Evolutionary conservation across 2,329 filamentous ascomycete species (phyloP).

Genomic region (Nemania abortiva): DNA sequence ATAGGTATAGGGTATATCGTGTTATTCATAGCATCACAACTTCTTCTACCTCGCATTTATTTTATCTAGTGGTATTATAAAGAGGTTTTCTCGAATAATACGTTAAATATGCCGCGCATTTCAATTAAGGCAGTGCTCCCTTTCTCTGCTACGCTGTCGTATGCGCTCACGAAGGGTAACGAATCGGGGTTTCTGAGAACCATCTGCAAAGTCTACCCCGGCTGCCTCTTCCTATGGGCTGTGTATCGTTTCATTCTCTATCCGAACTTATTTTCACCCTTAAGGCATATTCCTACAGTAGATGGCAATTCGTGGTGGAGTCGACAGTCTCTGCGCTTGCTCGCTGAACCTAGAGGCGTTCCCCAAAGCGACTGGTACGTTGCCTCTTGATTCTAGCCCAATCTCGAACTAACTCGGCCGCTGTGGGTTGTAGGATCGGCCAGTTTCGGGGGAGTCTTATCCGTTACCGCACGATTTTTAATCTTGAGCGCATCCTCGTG

Average conservation of each 20-base stretch:
- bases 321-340: constrained; percentile 30
- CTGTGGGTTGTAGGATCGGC: constrained; percentile 24
- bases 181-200: constrained; percentile 20
- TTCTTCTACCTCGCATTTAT: not conserved
- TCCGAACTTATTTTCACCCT: constrained; percentile 38
- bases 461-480: constrained; percentile 32
- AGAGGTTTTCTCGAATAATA: not conserved
- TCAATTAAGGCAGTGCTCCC: constrained; percentile 13
- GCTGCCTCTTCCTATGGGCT: constrained; percentile 28
- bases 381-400: not conserved
- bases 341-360: constrained; percentile 28
- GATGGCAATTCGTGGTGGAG: constrained; percentile 40
- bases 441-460: constrained; percentile 26
- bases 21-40: not conserved
- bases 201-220: constrained; percentile 23
- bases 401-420: constrained; percentile 14
- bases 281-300: constrained; percentile 38
- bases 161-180: constrained; percentile 29
- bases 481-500: constrained; percentile 31
- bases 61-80: not conserved
- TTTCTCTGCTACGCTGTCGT: constrained; percentile 27
- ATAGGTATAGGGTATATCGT: not conserved
- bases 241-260: constrained; percentile 33
- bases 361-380: constrained; percentile 37
- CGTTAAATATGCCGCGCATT: constrained; percentile 25